Base-by-base conservation (phyloP, 805 yeast genomes). In the Komagataella ulmi region DNA sequence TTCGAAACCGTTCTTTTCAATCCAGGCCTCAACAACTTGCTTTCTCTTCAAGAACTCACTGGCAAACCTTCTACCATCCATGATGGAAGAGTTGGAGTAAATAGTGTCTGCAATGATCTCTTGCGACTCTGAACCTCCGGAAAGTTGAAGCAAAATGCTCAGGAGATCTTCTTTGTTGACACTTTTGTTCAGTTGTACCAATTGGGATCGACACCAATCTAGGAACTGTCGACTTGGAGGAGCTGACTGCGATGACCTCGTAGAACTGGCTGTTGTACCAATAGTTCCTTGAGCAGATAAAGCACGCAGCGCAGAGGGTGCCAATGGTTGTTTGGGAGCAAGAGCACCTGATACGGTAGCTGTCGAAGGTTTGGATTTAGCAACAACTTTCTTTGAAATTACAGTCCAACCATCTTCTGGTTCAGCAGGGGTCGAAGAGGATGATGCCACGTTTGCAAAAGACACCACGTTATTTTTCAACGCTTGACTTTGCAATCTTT, bases 11-110 rank as follows among this genome's bases (percentile, higher is more conserved):
- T 68, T 62, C 23, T 57, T 54, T 8, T 77, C 74, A 53, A 77
- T 75, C 49, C 66, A 65, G 45, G 62, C 75, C 59, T 89, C 97
- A 52, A 88, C 90, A 49, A 71, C 75, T 54, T 75, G 76, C 61
- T 93, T 83, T 62, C 85, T 81, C 67, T 83, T 85, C 62, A 84
- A 73, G 64, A 93, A 93, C 62, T 93, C 99, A 52, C 76, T 78
- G 0, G 99, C 96, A 71, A 90, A 91, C 57, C 96, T 76, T 63
- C 96, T 81, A 21, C 98, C 98, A 65, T 93, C 97, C 85, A 91
- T 82, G 1, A 90, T 84, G 2, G 90, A 77, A 45, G 95, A 85
- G 54, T 88, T 85, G 23, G 93, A 81, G 69, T 88, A 89, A 53
- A 91, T 81, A 10, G 97, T 88, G 61, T 91, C 99, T 1, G 96